These are phyloP conservation scores for Yamadazyma akitaensis DNA, from an alignment of 805 yeast species.

Conservation along the genomic window DNA sequence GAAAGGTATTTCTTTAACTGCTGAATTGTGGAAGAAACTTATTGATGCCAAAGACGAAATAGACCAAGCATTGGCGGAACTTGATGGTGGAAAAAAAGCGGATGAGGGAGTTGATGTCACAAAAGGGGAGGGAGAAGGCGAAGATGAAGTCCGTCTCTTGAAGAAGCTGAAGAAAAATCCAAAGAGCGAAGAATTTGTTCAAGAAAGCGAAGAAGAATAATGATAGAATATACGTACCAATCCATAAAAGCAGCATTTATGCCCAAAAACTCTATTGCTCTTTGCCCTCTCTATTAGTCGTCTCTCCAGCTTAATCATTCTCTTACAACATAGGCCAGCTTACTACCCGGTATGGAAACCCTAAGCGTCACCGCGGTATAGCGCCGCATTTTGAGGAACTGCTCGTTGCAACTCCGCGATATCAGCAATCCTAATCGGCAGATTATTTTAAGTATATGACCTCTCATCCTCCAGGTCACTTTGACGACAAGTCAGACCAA, in stretches of 20 bases:
- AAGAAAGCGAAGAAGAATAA: constrained; percentile 6
- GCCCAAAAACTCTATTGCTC: too few relatives aligned
- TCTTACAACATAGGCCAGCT: neutral
- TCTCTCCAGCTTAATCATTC: neutral
- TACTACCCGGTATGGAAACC: too few relatives aligned
- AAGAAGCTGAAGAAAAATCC: neutral
- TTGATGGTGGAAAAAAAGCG: constrained; percentile 19
- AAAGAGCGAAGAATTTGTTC: neutral
- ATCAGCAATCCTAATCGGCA: neutral
- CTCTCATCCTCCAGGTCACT: neutral
- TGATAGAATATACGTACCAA: neutral
- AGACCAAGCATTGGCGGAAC: constrained; percentile 45
- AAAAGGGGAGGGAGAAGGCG: constrained; percentile 5
- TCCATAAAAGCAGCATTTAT: too few relatives aligned
- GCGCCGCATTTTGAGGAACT: neutral
- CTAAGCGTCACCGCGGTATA: too few relatives aligned
- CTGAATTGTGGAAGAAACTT: constrained; percentile 51
- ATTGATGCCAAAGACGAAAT: constrained; percentile 46
- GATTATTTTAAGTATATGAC: neutral
- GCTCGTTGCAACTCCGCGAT: constrained; percentile 1
- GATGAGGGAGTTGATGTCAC: neutral
- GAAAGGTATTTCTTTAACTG: constrained; percentile 65
- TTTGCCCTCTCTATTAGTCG: too few relatives aligned
- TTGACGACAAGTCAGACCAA: constrained; percentile 6
- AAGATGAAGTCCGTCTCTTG: neutral